These are phyloP conservation scores for Clavispora carvajalis DNA, from an alignment of 805 yeast species.

Conservation along the genomic window DNA sequence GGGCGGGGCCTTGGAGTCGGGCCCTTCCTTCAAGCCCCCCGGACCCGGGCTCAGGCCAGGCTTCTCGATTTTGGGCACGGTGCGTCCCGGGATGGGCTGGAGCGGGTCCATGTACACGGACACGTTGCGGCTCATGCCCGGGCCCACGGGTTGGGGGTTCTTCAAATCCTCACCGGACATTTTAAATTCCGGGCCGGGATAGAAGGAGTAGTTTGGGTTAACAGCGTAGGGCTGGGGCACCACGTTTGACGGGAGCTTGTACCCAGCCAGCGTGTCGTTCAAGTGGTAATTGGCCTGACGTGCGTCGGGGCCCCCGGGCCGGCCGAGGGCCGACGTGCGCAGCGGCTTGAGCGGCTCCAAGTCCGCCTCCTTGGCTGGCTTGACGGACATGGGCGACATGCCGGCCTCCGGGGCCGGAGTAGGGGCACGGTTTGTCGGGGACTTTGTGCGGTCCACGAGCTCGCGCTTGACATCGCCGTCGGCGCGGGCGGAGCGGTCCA, in stretches of 20 bases:
- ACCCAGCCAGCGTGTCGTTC: constrained; percentile 7
- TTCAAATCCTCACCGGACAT: constrained; percentile 3
- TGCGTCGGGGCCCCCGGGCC: constrained; percentile 1
- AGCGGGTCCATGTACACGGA: constrained; percentile 38
- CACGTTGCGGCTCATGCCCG: constrained; percentile 29
- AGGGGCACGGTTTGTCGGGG: constrained; percentile 8
- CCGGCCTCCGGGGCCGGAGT: constrained; percentile 6
- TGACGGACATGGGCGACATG: constrained; percentile 13
- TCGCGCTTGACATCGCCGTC: constrained; percentile 2
- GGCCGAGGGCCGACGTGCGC: constrained; percentile 5
- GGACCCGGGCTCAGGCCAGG: background rate
- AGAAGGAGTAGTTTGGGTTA: constrained; percentile 31
- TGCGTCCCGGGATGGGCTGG: constrained; percentile 24
- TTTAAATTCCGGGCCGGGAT: constrained; percentile 16
- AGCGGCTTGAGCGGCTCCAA: constrained; percentile 9
- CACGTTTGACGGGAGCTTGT: constrained; percentile 14
- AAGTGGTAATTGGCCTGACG: constrained; percentile 5
- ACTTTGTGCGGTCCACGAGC: constrained; percentile 6
- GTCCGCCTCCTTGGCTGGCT: constrained; percentile 4
- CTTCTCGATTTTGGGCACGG: background rate
- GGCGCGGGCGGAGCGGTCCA: constrained; percentile 19
- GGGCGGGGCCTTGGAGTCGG: constrained; percentile 1
- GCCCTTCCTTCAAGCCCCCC: background rate
- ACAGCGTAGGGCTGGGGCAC: constrained; percentile 34
- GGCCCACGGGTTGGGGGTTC: constrained; percentile 4